Conservation (phyloP, 331 rosid species). For the Acacia pycnantha region DNA sequence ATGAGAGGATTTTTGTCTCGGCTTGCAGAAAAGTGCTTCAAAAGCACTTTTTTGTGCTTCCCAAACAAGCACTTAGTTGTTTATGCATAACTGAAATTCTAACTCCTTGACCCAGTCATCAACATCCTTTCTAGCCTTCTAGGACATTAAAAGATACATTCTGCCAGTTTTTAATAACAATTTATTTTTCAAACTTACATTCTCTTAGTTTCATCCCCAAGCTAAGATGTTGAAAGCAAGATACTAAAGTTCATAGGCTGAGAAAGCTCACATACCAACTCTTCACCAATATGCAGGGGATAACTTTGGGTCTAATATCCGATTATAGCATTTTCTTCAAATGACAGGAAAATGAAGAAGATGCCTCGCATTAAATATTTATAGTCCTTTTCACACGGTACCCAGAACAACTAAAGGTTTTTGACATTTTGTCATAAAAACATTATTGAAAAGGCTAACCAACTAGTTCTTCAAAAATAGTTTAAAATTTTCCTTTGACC, state of each 20-base stretch:
- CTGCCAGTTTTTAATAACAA: neutral
- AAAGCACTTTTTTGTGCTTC: too few species aligned
- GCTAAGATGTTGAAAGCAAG: neutral
- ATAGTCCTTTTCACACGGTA: neutral
- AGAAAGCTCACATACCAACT: neutral
- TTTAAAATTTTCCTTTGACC: constrained; percentile 2
- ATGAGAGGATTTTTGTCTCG: too few species aligned
- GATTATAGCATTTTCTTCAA: neutral
- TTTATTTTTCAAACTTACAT: neutral
- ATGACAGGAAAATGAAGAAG: neutral
- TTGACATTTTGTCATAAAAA: neutral
- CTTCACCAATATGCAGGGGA: neutral
- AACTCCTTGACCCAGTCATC: neutral
- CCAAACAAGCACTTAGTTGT: neutral
- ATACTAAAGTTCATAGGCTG: neutral
- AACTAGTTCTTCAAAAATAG: neutral
- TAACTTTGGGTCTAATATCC: neutral
- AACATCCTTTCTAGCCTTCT: constrained; percentile 12
- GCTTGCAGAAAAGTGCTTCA: too few species aligned
- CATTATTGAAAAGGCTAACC: neutral
- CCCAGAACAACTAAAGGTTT: neutral
- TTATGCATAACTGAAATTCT: neutral
- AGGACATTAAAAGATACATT: neutral
- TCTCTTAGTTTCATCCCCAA: neutral
- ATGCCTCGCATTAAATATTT: neutral